Percentiles rank a stretch among this genome's conserved stretches.
Conservation (phyloP, 495 filamentous ascomycete genomes). For the Hypomontagnella submonticulosa region DNA sequence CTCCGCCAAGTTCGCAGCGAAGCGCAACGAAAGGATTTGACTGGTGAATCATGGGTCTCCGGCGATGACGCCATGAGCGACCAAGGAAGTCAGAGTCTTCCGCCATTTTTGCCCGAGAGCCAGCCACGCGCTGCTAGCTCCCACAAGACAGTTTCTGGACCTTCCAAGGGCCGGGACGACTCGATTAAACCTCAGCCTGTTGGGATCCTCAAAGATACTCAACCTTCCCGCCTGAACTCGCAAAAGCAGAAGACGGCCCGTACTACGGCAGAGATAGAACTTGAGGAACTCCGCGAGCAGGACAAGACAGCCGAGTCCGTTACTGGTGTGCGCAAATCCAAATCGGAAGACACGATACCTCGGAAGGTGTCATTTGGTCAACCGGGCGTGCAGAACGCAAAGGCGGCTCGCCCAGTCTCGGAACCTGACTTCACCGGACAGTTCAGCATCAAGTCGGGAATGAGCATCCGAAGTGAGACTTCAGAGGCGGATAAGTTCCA, state of each 20-base stretch:
- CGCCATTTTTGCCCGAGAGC: conserved; percentile 12
- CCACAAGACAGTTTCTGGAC: conserved; percentile 24
- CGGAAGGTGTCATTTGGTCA: conserved; percentile 40
- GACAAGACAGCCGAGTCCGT: conserved; percentile 14
- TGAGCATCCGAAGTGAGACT: conserved; percentile 45
- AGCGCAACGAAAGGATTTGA: conserved; percentile 31
- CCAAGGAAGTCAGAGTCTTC: conserved; percentile 33
- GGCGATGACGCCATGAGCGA: conserved; percentile 42
- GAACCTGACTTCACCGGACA: conserved; percentile 51
- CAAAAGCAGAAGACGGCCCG: conserved; percentile 30
- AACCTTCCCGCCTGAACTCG: conserved; percentile 49
- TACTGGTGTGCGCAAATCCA: conserved; percentile 24
- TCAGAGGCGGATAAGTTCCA: conserved; percentile 40
- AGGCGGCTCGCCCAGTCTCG: conserved; percentile 5
- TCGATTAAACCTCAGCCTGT: conserved; percentile 47
- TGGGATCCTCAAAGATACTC: conserved; percentile 58
- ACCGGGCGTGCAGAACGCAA: conserved; percentile 8
- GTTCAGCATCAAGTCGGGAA: conserved; percentile 55
- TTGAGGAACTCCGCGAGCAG: conserved; percentile 16
- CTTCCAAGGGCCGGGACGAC: conserved; percentile 35
- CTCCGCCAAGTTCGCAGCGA: conserved; percentile 48
- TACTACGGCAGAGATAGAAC: conserved; percentile 4
- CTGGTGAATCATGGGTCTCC: conserved; percentile 16
- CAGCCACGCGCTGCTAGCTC: conserved; percentile 40
- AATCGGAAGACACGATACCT: conserved; percentile 25